phyloP scores from a whole-genome alignment of 768 basidiomycete genomes.

The Kwoniella europaea region DNA sequence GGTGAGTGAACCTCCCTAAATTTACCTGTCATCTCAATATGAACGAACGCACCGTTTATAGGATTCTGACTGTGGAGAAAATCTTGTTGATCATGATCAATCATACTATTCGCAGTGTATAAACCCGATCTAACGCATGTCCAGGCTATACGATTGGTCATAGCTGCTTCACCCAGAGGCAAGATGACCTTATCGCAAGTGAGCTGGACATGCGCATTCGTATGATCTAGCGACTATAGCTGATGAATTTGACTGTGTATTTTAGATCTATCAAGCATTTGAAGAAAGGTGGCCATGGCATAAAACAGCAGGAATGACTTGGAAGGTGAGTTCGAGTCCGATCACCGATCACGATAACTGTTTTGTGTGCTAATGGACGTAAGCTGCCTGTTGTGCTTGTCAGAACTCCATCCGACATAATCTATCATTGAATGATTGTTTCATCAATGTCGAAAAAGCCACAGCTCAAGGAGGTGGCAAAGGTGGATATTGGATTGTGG shows the following conservation, averaged over 20 bases:
- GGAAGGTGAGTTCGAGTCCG: slow-evolving; percentile 9
- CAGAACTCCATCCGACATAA: slow-evolving; percentile 30
- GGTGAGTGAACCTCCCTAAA: slow-evolving; percentile 7
- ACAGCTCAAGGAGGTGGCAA: slow-evolving; percentile 16
- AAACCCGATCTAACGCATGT: slow-evolving; percentile 26
- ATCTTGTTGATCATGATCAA: background rate
- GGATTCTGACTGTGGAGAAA: background rate
- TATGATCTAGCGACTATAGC: too few relatives aligned
- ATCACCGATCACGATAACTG: background rate
- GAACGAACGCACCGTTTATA: background rate
- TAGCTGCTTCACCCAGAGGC: slow-evolving; percentile 28
- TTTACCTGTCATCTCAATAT: background rate
- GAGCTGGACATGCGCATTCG: background rate
- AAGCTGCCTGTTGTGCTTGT: background rate
- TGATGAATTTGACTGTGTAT: background rate
- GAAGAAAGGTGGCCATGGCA: slow-evolving; percentile 33
- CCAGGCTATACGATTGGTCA: slow-evolving; percentile 23
- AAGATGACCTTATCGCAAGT: slow-evolving; percentile 25
- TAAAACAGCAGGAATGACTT: slow-evolving; percentile 13
- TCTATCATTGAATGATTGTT: slow-evolving; percentile 23
- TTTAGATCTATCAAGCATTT: slow-evolving; percentile 29
- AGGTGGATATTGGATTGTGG: slow-evolving; percentile 27
- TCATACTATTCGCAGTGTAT: background rate
- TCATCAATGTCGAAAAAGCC: slow-evolving; percentile 14
- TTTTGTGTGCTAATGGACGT: background rate